Base-by-base conservation (phyloP, 164 flowering plant species). In the Akebia trifoliata region DNA sequence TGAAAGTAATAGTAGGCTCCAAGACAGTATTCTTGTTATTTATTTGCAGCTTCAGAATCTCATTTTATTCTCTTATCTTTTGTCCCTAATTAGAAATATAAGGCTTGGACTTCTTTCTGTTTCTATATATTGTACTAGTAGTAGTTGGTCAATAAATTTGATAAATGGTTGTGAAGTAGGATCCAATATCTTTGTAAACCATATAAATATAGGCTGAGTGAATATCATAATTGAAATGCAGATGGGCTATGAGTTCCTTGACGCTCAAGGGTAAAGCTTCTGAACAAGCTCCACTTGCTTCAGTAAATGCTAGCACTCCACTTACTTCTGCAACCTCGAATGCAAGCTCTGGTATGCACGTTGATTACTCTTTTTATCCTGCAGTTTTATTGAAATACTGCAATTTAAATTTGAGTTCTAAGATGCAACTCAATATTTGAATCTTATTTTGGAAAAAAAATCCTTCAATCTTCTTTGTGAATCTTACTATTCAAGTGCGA, bases 211-310 rank as follows among this genome's bases (percentile, higher is more conserved):
- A 8, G 6, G 53, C 25, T 46, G 54, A 31, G 28, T 49, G 31
- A 69, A 14, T 38, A 25, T 29, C n/a, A 37, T 34, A 51, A 59
- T 44, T 45, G 44, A 62, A 68, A 38, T 77, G 75, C 85, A 93
- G 99, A 57, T 93, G 99, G 99, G 99, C 97, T 24, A 90, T 94
- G 96, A 94, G 93, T 69, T 90, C 97, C 50, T 78, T 90, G 74
- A 79, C 95, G 56, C 67, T 72, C 17, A 90, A 89, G 76, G 92
- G 87, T 25, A 93, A 90, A 78, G 68, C 83, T 66, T 79, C 89
- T 47, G 99, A 93, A 34, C 96, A 86, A 39, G 71, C 74, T 67
- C 69, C 79, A 25, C 60, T 75, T 46, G 70, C 81, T 71, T 57
- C 87, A 50, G 58, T 72, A 24, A 80, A 50, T 72, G 54, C 81